Evolutionary conservation across 164 flowering plant species (phyloP), one percentile per base, ranked within the genome.

Genomic region (Aristolochia fimbriata): DNA sequence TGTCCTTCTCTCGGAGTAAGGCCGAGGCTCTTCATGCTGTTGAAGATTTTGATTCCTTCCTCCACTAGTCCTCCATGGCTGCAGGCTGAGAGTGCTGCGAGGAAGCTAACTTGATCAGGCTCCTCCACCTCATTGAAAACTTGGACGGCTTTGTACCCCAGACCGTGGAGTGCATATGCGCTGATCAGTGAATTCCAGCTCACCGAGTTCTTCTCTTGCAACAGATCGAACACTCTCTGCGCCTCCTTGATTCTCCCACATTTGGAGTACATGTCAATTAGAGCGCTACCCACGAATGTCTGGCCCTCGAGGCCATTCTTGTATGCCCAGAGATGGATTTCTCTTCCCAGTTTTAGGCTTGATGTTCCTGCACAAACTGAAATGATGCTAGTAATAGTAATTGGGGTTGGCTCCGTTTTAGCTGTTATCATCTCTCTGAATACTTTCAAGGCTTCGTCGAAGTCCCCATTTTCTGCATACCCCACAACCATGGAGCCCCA

Each of bases 401-500:
- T 66, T 31, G 71, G 76, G 57, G 69, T 73, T 4, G 68, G 76
- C 27, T 51, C 61, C 13, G 23, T 66, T 57, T 60, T 37, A 51
- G 52, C 49, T n/a, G 10, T 57, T 46, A 62, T 55, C 76, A 73
- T 73, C 58, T 66, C 43, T 60, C 65, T 47, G 22, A 73, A 73
- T 50, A 54, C 59, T 23, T 47, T 49, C 13, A 63, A 58, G 37
- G 76, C 67, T 59, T 73, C 70, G 14, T 23, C 47, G 13, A 65
- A 61, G 60, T 52, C 53, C 47, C 57, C 66, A 60, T 69, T 73
- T 50, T 70, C 68, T 24, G 43, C 57, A 56, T 63, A 63, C n/a
- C 76, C 76, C 30, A 63, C 73, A 37, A 66, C 25, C 71, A 73
- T 73, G 2, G 76, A 69, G 64, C 73, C 69, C 76, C 76, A 73